Evolutionary conservation across 2,329 filamentous ascomycete species (phyloP).

Genomic region (Intubia oerlemansii): DNA sequence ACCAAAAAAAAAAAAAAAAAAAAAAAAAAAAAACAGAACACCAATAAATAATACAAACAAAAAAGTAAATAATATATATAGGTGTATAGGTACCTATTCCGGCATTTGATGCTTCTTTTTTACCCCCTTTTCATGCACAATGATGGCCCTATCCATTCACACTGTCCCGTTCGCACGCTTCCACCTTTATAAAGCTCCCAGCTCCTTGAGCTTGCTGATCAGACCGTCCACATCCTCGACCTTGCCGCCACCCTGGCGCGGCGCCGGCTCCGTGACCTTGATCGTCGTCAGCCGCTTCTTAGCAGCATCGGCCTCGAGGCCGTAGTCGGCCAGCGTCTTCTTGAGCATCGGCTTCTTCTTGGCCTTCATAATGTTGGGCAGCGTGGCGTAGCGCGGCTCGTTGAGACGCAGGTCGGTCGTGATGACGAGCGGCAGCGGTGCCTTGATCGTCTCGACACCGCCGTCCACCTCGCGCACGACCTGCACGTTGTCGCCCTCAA

Average conservation of each 20-base stretch:
- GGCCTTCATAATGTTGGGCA: constrained; percentile 99
- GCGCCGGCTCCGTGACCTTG: constrained; percentile 74
- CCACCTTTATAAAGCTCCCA: constrained; percentile 77
- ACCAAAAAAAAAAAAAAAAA: no score
- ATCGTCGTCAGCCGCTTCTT: constrained; percentile 66
- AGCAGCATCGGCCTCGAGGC: constrained; percentile 52
- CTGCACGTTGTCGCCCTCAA: constrained; percentile 47
- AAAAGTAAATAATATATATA: no score
- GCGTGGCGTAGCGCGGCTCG: constrained; percentile 79
- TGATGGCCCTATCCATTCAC: no score
- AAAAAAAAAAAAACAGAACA: no score
- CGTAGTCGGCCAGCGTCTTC: constrained; percentile 67
- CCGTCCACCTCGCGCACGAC: constrained; percentile 91
- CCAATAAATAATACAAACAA: no score
- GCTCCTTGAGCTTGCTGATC: constrained; percentile 81
- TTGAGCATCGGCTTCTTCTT: constrained; percentile 99
- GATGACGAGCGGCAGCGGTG: constrained; percentile 77
- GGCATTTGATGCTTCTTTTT: background rate
- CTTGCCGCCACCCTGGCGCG: constrained; percentile 84
- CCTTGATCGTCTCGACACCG: constrained; percentile 71
- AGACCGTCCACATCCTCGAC: constrained; percentile 95
- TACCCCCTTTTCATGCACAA: no score
- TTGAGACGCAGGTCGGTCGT: constrained; percentile 91
- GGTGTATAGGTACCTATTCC: no score
- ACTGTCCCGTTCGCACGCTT: no score